phyloP scores from a whole-genome alignment of 495 filamentous ascomycete genomes.

The Symbiotaphrina buchneri region DNA sequence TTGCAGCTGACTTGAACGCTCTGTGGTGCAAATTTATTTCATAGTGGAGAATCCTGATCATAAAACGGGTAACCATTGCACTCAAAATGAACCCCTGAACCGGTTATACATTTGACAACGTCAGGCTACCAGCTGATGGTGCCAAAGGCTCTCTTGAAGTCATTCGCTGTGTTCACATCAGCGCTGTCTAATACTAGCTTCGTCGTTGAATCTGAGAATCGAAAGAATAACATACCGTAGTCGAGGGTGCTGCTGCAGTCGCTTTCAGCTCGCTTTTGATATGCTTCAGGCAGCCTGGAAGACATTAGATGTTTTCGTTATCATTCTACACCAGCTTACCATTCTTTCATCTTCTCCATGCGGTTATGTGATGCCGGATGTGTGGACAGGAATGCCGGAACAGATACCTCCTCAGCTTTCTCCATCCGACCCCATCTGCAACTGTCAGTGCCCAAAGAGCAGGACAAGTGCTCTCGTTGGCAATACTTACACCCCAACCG shows the following conservation, averaged over 20 bases:
- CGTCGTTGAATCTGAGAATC: no score
- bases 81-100: no score
- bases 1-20: no score
- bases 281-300: slow-evolving; percentile 27
- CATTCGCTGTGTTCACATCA: slow-evolving; percentile 3
- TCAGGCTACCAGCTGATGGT: background rate
- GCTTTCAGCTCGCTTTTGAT: slow-evolving; percentile 25
- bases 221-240: slow-evolving; percentile 3
- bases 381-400: slow-evolving; percentile 66
- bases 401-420: slow-evolving; percentile 23
- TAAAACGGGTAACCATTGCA: no score
- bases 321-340: no score
- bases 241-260: slow-evolving; percentile 15
- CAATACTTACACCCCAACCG: slow-evolving; percentile 25
- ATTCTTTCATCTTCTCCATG: slow-evolving; percentile 44
- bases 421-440: slow-evolving; percentile 51
- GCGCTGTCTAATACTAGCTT: no score
- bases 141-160: slow-evolving; percentile 2
- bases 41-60: no score
- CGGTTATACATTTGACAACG: no score
- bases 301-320: background rate
- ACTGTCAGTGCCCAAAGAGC: no score
- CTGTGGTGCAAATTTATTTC: no score
- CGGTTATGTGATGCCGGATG: slow-evolving; percentile 62
- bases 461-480: no score